Percentiles rank a stretch among this genome's conserved stretches.
phyloP scores from a whole-genome alignment of 73 alveolate genomes.

The Strombidium stylifer region DNA sequence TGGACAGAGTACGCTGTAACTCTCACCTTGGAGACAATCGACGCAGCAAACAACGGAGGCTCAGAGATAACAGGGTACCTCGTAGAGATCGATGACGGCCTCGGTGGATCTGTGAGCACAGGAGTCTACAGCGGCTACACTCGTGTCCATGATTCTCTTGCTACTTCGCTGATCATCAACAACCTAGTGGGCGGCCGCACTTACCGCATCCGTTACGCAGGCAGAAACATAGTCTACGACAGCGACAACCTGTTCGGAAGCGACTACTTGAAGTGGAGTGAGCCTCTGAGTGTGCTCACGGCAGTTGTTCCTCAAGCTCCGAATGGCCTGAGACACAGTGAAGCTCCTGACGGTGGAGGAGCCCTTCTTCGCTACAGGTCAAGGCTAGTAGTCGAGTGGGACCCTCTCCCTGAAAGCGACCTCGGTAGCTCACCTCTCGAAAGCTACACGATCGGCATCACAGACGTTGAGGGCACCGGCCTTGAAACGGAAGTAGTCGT shows the following conservation, averaged over 20 bases:
- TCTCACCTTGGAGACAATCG: constrained; percentile 20
- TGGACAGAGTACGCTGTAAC: constrained; percentile 21
- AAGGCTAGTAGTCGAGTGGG: constrained; percentile 57
- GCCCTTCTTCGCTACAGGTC: constrained; percentile 23
- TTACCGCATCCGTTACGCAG: constrained; percentile 56
- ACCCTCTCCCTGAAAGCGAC: constrained; percentile 43
- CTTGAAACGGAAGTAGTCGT: not conserved
- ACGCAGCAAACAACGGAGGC: constrained; percentile 50
- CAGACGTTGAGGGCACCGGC: constrained; percentile 6
- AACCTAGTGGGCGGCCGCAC: constrained; percentile 48
- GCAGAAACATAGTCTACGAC: constrained; percentile 60
- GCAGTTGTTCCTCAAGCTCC: constrained; percentile 69
- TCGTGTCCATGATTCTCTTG: constrained; percentile 39
- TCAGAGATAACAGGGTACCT: constrained; percentile 53
- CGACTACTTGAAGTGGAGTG: constrained; percentile 37
- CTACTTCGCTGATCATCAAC: constrained; percentile 17
- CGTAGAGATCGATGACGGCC: constrained; percentile 59
- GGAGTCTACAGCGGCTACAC: no score
- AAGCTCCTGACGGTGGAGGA: no score
- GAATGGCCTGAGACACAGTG: constrained; percentile 25
- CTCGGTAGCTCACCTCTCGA: constrained; percentile 76
- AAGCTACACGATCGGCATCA: constrained; percentile 40
- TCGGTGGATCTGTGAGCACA: no score
- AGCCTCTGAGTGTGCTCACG: constrained; percentile 38
- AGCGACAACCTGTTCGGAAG: constrained; percentile 46